phyloP scores from a whole-genome alignment of 2,329 filamentous ascomycete genomes.

The Penicillium sp. region DNA sequence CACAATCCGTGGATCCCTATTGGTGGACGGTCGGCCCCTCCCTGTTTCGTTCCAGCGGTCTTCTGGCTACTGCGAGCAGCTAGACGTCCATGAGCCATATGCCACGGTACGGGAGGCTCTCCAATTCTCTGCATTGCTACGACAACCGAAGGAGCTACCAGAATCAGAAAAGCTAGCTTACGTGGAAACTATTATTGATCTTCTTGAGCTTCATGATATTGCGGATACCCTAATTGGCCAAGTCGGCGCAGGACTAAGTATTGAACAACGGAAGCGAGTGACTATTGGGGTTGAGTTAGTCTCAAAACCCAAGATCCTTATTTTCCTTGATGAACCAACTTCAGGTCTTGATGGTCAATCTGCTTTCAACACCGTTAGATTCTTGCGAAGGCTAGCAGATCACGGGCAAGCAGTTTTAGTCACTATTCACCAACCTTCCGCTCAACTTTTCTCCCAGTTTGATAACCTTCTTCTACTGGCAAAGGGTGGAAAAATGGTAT shows the following conservation, averaged over 20 bases:
- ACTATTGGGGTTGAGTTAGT: slow-evolving; percentile 75
- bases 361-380: slow-evolving; percentile 68
- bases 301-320: slow-evolving; percentile 68
- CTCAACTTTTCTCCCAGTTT: slow-evolving; percentile 70
- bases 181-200: slow-evolving; percentile 65
- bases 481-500: slow-evolving; percentile 71
- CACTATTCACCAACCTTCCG: slow-evolving; percentile 73
- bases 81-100: slow-evolving; percentile 69
- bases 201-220: slow-evolving; percentile 65
- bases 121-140: slow-evolving; percentile 67
- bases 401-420: slow-evolving; percentile 72
- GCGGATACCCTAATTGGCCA: slow-evolving; percentile 64
- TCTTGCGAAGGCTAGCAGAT: slow-evolving; percentile 67
- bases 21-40: slow-evolving; percentile 66
- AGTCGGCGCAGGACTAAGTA: slow-evolving; percentile 51
- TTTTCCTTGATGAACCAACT: slow-evolving; percentile 74
- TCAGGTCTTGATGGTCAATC: slow-evolving; percentile 71
- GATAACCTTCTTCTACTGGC: slow-evolving; percentile 71
- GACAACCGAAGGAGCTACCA: slow-evolving; percentile 58
- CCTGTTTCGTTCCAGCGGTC: slow-evolving; percentile 65
- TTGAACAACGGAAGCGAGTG: slow-evolving; percentile 69
- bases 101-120: slow-evolving; percentile 68
- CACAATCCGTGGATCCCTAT: slow-evolving; percentile 64
- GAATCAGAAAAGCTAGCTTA: slow-evolving; percentile 64
- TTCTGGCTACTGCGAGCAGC: slow-evolving; percentile 70